Conservation (phyloP, 225 moss, liverwort and hornwort genomes). For the Ulota crispa region DNA sequence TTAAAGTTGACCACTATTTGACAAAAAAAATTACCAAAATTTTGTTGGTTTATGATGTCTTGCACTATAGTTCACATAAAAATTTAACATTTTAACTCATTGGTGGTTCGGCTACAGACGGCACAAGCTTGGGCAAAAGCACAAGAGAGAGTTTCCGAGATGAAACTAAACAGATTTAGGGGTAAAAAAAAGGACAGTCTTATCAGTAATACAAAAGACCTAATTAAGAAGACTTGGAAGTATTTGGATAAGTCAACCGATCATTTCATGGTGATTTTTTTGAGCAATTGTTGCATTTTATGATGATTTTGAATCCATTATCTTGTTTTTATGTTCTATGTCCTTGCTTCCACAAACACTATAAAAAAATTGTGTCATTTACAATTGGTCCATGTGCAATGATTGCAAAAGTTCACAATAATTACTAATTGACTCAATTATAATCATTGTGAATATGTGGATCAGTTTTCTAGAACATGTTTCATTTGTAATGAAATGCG, state of each 20-base stretch:
- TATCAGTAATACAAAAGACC: neutral
- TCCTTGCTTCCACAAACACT: rapidly evolving
- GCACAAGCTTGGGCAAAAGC: constrained; percentile 43
- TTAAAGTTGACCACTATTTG: too few relatives aligned
- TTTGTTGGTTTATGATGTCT: too few relatives aligned
- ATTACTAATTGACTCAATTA: too few relatives aligned
- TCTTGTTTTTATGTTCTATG: rapidly evolving
- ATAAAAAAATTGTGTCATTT: too few relatives aligned
- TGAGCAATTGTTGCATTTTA: neutral
- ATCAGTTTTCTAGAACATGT: too few relatives aligned
- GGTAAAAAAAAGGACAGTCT: neutral
- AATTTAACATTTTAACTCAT: neutral
- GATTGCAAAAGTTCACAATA: too few relatives aligned
- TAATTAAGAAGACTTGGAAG: constrained; percentile 26
- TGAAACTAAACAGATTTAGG: constrained; percentile 3
- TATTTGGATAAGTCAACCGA: constrained; percentile 1
- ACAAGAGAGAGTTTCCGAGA: constrained; percentile 37
- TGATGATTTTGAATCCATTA: neutral
- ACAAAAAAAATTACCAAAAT: too few relatives aligned
- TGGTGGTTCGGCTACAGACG: neutral
- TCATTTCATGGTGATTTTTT: constrained; percentile 10
- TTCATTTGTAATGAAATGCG: too few relatives aligned
- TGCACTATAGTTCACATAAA: rapidly evolving
- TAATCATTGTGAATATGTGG: too few relatives aligned
- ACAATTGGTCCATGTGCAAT: too few relatives aligned